A percentile compares a stretch with the other conserved stretches of the same genome.
These are phyloP conservation scores for Hymenoscyphus linearis DNA, from an alignment of 2,329 filamentous ascomycete genomes.

Conservation along the genomic window DNA sequence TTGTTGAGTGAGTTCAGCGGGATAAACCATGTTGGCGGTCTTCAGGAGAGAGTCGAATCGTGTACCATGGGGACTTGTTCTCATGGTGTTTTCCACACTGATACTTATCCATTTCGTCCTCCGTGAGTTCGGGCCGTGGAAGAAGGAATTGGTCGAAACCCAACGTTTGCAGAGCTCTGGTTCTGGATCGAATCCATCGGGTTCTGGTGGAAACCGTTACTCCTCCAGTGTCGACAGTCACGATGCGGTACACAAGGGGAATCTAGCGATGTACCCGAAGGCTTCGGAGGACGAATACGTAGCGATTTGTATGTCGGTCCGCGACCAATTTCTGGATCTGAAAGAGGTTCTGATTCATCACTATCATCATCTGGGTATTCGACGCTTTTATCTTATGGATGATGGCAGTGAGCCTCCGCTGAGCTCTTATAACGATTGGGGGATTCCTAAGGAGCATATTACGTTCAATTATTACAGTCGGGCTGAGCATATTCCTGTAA, in stretches of 20 bases:
- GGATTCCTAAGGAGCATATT: slow-evolving; percentile 20
- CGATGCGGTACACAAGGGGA: background rate
- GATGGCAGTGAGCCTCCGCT: slow-evolving; percentile 26
- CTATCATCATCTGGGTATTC: slow-evolving; percentile 25
- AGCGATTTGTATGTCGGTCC: slow-evolving; percentile 25
- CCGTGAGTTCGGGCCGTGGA: background rate
- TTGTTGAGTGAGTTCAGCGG: no score
- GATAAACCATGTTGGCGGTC: background rate
- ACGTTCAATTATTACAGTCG: slow-evolving; percentile 23
- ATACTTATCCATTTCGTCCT: background rate
- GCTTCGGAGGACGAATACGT: slow-evolving; percentile 19
- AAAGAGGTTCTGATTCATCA: slow-evolving; percentile 27
- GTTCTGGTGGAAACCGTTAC: no score
- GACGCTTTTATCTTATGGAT: slow-evolving; percentile 29
- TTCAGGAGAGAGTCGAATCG: background rate
- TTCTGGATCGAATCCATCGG: no score
- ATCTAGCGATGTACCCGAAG: background rate
- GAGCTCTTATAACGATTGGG: slow-evolving; percentile 17
- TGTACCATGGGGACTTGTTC: background rate
- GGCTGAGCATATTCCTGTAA: slow-evolving; percentile 2
- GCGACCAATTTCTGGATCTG: slow-evolving; percentile 23
- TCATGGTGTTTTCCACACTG: background rate
- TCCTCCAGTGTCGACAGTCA: background rate
- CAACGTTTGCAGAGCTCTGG: background rate
- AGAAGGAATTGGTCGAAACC: background rate